phyloP scores from a whole-genome alignment of 331 rosid species.

The Saraca asoca region DNA sequence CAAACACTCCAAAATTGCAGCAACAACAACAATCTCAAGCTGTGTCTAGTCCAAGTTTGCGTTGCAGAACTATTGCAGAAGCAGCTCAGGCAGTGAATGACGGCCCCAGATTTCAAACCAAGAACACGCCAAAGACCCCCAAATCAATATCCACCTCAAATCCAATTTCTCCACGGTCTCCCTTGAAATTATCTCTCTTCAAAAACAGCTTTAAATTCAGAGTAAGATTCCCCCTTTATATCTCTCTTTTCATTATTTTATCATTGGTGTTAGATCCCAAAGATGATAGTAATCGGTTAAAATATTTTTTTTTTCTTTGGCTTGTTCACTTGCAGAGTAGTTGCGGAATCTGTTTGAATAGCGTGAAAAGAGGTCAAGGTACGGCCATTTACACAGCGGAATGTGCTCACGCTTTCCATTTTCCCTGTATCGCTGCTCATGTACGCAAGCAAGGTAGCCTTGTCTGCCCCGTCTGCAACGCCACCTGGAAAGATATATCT shows the following conservation, averaged over 20 bases:
- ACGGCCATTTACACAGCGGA: conserved; percentile 98
- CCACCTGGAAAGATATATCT: conserved; percentile 85
- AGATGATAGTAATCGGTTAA: neutral
- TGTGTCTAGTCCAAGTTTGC: conserved; percentile 45
- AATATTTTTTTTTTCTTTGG: neutral
- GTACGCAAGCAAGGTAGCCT: conserved; percentile 68
- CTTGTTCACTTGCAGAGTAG: conserved; percentile 60
- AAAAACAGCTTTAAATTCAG: conserved; percentile 94
- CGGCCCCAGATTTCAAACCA: conserved; percentile 51
- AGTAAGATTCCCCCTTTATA: conserved; percentile 31
- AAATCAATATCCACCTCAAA: conserved; percentile 53
- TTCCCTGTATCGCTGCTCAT: conserved; percentile 79
- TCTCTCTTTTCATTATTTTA: neutral
- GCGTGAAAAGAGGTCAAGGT: conserved; percentile 94
- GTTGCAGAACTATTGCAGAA: conserved; percentile 52
- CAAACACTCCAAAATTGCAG: conserved; percentile 56
- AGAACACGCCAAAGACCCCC: conserved; percentile 45
- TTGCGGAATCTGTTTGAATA: conserved; percentile 87
- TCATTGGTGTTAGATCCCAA: neutral
- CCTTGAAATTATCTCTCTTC: conserved; percentile 85
- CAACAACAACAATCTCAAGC: conserved; percentile 37
- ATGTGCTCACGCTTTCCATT: conserved; percentile 89
- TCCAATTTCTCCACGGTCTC: conserved; percentile 88
- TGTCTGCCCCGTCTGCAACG: conserved; percentile 85
- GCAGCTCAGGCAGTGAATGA: conserved; percentile 36